These are phyloP conservation scores for Hypholoma sublateritium DNA, from an alignment of 768 basidiomycete species.

Conservation along the genomic window DNA sequence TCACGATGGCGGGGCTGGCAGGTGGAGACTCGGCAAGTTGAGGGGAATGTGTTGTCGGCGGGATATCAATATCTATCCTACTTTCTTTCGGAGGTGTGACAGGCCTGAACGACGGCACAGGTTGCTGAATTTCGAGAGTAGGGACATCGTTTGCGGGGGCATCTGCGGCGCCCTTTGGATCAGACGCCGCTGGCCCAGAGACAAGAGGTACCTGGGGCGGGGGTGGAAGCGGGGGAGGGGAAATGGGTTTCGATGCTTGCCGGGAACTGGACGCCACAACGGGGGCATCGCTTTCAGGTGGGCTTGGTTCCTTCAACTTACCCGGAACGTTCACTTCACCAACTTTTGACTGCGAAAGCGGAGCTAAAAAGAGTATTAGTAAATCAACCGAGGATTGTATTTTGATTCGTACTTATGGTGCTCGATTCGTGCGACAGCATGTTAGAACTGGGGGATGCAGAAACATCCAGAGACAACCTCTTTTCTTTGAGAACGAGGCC, in stretches of 20 bases:
- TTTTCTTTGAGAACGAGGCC: slow-evolving; percentile 4
- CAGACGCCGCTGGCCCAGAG: not conserved
- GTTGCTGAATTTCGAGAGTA: slow-evolving; percentile 15
- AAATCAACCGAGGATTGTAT: not conserved
- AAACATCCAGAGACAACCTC: slow-evolving; percentile 8
- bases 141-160: not conserved
- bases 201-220: not conserved
- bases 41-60: slow-evolving; percentile 21
- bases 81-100: slow-evolving; percentile 9
- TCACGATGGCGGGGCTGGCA: not conserved
- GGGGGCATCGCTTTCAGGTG: not conserved
- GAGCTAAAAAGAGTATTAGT: not conserved
- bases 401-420: slow-evolving; percentile 13
- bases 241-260: not conserved
- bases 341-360: not conserved
- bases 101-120: slow-evolving; percentile 15
- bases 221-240: not conserved
- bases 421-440: not conserved
- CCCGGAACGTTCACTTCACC: not conserved
- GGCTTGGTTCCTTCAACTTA: not conserved
- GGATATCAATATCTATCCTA: slow-evolving; percentile 16
- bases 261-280: not conserved
- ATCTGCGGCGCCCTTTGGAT: not conserved
- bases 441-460: slow-evolving; percentile 3
- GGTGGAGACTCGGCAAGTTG: slow-evolving; percentile 10